phyloP scores from a whole-genome alignment of 2,329 filamentous ascomycete genomes.

The Onygena corvina region DNA sequence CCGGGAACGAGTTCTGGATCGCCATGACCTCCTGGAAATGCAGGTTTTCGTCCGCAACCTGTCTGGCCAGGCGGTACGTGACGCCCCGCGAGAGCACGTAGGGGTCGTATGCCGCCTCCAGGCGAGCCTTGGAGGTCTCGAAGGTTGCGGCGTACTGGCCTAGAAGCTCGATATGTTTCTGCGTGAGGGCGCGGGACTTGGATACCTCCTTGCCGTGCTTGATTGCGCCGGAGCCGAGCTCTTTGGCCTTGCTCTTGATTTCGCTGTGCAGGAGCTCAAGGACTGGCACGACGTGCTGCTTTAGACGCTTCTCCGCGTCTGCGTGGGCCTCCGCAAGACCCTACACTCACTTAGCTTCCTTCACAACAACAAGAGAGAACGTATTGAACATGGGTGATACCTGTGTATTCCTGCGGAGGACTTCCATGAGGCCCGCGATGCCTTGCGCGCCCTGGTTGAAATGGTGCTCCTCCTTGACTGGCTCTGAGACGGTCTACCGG shows the following conservation, averaged over 20 bases:
- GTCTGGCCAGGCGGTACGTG: conserved; percentile 72
- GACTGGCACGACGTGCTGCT: conserved; percentile 71
- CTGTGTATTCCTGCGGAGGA: conserved; percentile 80
- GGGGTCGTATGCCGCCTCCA: conserved; percentile 66
- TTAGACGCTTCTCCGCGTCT: conserved; percentile 84
- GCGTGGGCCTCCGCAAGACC: conserved; percentile 76
- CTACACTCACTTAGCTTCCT: conserved; percentile 32
- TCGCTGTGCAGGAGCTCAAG: conserved; percentile 87
- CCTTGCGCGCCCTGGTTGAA: conserved; percentile 86
- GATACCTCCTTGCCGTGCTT: conserved; percentile 86
- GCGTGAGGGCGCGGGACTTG: conserved; percentile 70
- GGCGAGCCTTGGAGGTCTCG: conserved; percentile 57
- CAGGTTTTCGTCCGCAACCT: conserved; percentile 91
- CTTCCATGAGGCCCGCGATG: conserved; percentile 82
- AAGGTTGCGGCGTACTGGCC: conserved; percentile 72
- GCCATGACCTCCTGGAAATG: conserved; percentile 81
- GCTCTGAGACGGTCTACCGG: conserved; percentile 63
- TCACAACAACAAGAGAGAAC: no score
- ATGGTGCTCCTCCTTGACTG: conserved; percentile 79
- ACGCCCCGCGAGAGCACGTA: conserved; percentile 77
- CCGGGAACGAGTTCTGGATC: conserved; percentile 79
- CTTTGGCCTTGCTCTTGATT: conserved; percentile 93
- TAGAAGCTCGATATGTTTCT: conserved; percentile 92
- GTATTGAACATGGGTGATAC: conserved; percentile 36
- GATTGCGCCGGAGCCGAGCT: conserved; percentile 65